Evolutionary conservation across 2,329 filamentous ascomycete species (phyloP), one percentile per base, ranked within the genome.

Genomic region (Didymella lethalis): DNA sequence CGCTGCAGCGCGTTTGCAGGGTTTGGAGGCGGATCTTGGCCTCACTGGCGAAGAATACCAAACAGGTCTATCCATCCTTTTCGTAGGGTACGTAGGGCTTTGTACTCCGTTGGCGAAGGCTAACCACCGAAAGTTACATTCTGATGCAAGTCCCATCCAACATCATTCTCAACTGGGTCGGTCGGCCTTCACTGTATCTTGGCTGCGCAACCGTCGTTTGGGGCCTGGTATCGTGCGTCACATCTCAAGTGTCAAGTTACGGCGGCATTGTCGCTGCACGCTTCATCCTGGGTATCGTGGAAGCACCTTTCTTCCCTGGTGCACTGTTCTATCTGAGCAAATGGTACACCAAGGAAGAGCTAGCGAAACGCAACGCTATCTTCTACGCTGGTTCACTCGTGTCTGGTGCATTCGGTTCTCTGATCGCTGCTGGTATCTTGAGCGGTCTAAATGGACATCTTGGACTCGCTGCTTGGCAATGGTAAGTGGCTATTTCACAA

Each of bases 111-210:
- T 11, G 29, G 53, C 18, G 48, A 44, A 40, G 28, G 26, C 38
- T 59, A 10, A 59, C 40, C 10, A 23, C 3, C 3, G 5, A 8
- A 43, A 70, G 85, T 3, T 88, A 88, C 64, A 75, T 88, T 0
- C 73, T 87, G 12, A 87, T 88, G 82, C 85, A 88, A 68, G 74
- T 88, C 0, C 86, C 86, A 0, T 87, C 85, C 0, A 89, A 88
- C 60, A 77, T 88, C 56, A 66, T 86, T 0, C 74, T 88, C 2
- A 86, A 85, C 0, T 77, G 82, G 4, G 77, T 82, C 3, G 74
- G 86, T 29, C 78, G 80, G 10, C 85, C 85, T 0, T 83, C 83
- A 2, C 55, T 83, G 1, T 88, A 86, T 60, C 78, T 88, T 1
- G 79, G 83, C 0, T 70, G 74, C 0, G 80, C 80, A 0, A 83